A percentile compares a stretch with the other conserved stretches of the same genome.
Evolutionary conservation across 345 rosid genomes (phyloP).

Genomic region (Raphanus sativus): DNA sequence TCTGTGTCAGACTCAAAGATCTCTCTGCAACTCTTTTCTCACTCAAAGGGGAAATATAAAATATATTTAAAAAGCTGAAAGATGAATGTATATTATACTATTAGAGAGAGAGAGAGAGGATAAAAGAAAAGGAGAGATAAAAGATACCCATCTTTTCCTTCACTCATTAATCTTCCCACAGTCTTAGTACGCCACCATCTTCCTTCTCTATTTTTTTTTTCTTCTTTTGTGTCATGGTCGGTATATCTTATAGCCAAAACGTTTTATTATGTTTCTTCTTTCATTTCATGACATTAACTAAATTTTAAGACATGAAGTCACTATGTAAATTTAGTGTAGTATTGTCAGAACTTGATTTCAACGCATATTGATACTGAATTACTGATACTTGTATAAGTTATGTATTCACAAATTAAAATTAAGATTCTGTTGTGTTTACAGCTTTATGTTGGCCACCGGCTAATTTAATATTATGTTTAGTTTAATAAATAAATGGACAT

Average conservation of each 20-base stretch:
- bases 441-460: not conserved
- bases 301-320: slow-evolving; percentile 8
- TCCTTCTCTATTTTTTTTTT: slow-evolving; percentile 6
- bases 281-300: not conserved
- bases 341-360: not conserved
- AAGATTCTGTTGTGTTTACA: not conserved
- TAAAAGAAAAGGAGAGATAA: slow-evolving; percentile 29
- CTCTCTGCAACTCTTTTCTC: slow-evolving; percentile 65
- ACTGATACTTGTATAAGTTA: not conserved
- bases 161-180: slow-evolving; percentile 42
- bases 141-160: slow-evolving; percentile 45
- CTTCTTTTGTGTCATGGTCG: slow-evolving; percentile 29
- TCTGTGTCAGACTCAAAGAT: slow-evolving; percentile 58
- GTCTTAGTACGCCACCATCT: slow-evolving; percentile 40
- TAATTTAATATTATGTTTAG: not conserved
- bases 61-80: slow-evolving; percentile 30
- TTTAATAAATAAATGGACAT: slow-evolving; percentile 2
- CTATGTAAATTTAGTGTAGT: not conserved
- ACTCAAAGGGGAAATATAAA: slow-evolving; percentile 46
- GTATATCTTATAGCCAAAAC: slow-evolving; percentile 34
- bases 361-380: not conserved
- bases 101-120: not conserved
- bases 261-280: not conserved
- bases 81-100: slow-evolving; percentile 3
- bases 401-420: not conserved